Conservation (phyloP, 768 basidiomycete species). For the Pseudohyphozyma bogoriensis region DNA sequence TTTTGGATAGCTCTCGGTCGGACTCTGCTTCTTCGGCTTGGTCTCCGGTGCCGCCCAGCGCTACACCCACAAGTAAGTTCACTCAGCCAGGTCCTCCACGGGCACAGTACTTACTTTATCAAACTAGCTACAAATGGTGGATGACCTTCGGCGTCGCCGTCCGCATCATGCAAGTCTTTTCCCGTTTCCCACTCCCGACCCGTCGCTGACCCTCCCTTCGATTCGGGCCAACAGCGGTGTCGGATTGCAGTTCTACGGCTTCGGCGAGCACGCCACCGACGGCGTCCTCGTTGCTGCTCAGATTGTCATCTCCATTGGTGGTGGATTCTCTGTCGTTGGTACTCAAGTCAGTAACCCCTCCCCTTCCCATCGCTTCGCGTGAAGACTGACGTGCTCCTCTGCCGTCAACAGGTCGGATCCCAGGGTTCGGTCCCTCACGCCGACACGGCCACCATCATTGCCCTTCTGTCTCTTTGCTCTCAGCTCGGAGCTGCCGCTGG, state of each 20-base stretch:
- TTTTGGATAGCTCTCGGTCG: no score
- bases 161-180: slow-evolving; percentile 34
- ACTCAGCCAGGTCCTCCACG: no score
- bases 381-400: no score
- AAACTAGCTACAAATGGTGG: slow-evolving; percentile 37
- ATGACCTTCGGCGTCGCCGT: slow-evolving; percentile 33
- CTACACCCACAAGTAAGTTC: no score
- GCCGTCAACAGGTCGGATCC: no score
- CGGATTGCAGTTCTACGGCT: neutral
- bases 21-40: slow-evolving; percentile 34
- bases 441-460: slow-evolving; percentile 38
- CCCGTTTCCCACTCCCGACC: no score
- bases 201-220: no score
- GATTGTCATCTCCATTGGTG: neutral
- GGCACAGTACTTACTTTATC: no score
- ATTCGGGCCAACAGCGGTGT: no score
- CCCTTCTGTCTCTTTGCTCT: slow-evolving; percentile 37
- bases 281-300: neutral
- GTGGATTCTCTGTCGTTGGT: slow-evolving; percentile 36
- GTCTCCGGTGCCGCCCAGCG: slow-evolving; percentile 34
- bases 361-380: no score
- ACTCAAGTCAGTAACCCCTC: no score
- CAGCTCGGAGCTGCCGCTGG: slow-evolving; percentile 36
- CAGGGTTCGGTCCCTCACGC: slow-evolving; percentile 40
- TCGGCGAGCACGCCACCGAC: neutral